Conservation (phyloP, 2,329 filamentous ascomycete genomes). For the Fusarium equiseti region DNA sequence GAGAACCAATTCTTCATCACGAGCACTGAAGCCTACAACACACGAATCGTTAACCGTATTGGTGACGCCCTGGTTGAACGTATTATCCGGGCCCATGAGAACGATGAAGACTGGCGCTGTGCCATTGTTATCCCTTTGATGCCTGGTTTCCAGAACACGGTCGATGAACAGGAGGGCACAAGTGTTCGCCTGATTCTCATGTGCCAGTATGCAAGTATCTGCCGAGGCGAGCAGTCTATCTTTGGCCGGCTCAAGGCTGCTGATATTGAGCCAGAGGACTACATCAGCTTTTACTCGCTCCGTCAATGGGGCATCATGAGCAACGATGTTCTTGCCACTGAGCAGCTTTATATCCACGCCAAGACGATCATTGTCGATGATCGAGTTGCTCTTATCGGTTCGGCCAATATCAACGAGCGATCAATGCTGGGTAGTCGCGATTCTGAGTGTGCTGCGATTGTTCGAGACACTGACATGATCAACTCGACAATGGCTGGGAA, state of each 20-base stretch:
- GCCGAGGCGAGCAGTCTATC: slow-evolving; percentile 90
- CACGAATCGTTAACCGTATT: slow-evolving; percentile 91
- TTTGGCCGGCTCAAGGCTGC: slow-evolving; percentile 84
- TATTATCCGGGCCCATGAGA: slow-evolving; percentile 84
- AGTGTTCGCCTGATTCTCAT: slow-evolving; percentile 96
- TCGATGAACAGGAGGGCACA: slow-evolving; percentile 92
- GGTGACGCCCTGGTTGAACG: slow-evolving; percentile 94
- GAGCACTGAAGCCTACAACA: slow-evolving; percentile 87
- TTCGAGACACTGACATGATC: slow-evolving; percentile 93
- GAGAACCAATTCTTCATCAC: slow-evolving; percentile 99
- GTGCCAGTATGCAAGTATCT: slow-evolving; percentile 96
- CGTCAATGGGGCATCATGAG: slow-evolving; percentile 94
- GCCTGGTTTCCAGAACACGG: slow-evolving; percentile 98
- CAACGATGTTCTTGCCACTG: slow-evolving; percentile 85
- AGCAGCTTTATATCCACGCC: slow-evolving; percentile 97
- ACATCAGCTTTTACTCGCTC: slow-evolving; percentile 94
- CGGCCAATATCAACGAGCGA: slow-evolving; percentile 97
- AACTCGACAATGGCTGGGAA: slow-evolving; percentile 91
- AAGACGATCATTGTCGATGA: slow-evolving; percentile 98
- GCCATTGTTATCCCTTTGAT: slow-evolving; percentile 93
- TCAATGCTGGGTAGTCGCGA: slow-evolving; percentile 94
- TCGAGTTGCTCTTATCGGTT: slow-evolving; percentile 91
- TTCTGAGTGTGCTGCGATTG: slow-evolving; percentile 89
- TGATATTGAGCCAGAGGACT: slow-evolving; percentile 92
- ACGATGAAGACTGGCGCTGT: slow-evolving; percentile 90